Evolutionary conservation across 148 eudicot genomes (phyloP).

Genomic region (Pouteria glomerata): DNA sequence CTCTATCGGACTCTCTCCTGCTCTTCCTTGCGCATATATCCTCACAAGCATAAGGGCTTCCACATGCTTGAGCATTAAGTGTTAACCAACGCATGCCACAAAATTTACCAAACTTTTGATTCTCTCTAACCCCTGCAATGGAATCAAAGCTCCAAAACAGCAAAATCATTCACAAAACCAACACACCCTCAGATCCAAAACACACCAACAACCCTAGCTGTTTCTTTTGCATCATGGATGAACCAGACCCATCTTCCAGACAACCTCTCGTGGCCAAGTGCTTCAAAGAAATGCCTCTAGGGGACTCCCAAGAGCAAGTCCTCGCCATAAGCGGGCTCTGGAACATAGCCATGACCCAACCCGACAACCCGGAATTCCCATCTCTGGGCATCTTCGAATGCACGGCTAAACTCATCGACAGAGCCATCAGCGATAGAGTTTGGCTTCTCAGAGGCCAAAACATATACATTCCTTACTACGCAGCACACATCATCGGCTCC

Average conservation of each 20-base stretch:
- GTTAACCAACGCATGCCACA: no score
- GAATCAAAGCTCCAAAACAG: neutral
- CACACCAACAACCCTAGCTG: conserved; percentile 40
- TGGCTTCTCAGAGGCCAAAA: conserved; percentile 63
- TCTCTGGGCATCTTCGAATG: conserved; percentile 62
- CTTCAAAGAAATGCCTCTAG: conserved; percentile 37
- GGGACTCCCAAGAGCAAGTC: conserved; percentile 44
- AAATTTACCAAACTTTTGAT: no score
- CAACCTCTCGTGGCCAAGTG: conserved; percentile 34
- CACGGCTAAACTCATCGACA: conserved; percentile 49
- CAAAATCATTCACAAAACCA: neutral
- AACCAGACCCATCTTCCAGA: conserved; percentile 38
- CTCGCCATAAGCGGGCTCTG: conserved; percentile 58
- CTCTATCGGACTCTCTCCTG: no score
- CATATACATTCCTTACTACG: conserved; percentile 74
- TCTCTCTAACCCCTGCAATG: no score
- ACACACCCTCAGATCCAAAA: conserved; percentile 1
- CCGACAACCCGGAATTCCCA: conserved; percentile 56
- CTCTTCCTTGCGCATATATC: no score
- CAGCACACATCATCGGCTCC: conserved; percentile 77
- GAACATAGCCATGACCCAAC: conserved; percentile 64
- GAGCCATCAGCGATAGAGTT: conserved; percentile 37
- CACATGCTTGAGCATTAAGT: no score
- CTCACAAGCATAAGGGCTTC: no score
- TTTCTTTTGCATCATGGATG: conserved; percentile 70